A percentile compares a stretch with the other conserved stretches of the same genome.
phyloP scores from a whole-genome alignment of 1,139 yeast genomes.

The Diutina scorzettiae region DNA sequence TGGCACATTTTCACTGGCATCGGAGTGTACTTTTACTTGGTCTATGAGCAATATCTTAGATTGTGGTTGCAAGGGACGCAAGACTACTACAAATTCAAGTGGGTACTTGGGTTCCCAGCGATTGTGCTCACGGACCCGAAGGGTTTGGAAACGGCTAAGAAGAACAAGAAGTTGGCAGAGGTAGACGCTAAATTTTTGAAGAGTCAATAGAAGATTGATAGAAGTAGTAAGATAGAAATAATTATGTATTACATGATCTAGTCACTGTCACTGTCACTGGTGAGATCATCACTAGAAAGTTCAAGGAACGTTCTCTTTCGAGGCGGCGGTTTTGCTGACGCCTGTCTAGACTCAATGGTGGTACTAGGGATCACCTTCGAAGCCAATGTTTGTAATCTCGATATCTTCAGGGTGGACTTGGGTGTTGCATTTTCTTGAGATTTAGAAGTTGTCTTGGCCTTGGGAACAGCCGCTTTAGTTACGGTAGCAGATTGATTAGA shows the following conservation, averaged over 20 bases:
- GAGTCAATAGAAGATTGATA: neutral
- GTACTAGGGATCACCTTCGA: neutral
- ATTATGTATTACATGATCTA: neutral
- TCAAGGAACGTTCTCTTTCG: neutral
- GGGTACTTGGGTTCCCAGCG: conserved; percentile 18
- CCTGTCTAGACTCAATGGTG: neutral
- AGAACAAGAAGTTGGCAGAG: neutral
- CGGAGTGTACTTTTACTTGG: conserved; percentile 46
- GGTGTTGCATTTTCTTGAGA: no score
- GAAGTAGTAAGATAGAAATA: neutral
- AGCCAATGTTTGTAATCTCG: neutral
- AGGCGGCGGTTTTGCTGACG: neutral
- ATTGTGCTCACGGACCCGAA: neutral
- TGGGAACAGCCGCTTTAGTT: no score
- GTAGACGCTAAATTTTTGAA: neutral
- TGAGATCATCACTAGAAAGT: neutral
- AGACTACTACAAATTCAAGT: conserved; percentile 37
- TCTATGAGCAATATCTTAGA: conserved; percentile 65
- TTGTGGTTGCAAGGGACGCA: conserved; percentile 43
- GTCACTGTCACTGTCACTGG: conserved; percentile 1
- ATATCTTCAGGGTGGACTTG: neutral
- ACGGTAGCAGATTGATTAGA: no score
- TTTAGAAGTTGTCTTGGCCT: no score
- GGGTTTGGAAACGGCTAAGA: neutral
- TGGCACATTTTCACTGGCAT: conserved; percentile 88